A percentile compares a stretch with the other conserved stretches of the same genome.
Conservation (phyloP, 768 basidiomycete genomes). For the Fomitopsis pulvina region DNA sequence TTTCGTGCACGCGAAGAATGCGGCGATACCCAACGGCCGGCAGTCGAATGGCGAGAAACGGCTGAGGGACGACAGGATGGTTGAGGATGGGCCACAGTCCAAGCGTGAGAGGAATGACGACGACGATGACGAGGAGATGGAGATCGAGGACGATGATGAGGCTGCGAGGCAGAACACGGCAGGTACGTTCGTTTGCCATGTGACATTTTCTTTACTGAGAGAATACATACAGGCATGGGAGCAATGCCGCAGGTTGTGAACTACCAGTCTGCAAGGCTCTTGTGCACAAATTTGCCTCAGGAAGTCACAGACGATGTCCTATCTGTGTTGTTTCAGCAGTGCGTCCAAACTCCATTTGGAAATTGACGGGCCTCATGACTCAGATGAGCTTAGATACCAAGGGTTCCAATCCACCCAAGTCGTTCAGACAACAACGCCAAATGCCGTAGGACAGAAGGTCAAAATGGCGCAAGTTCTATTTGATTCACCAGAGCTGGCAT, state of each 20-base stretch:
- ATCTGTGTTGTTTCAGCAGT: conserved; percentile 89
- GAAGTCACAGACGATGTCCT: conserved; percentile 88
- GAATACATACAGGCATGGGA: conserved; percentile 15
- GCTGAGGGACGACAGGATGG: conserved; percentile 54
- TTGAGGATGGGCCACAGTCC: conserved; percentile 43
- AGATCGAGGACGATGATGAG: conserved; percentile 88
- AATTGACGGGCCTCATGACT: background rate
- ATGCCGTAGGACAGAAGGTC: conserved; percentile 53
- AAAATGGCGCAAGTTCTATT: conserved; percentile 82
- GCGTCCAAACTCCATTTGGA: conserved; percentile 28
- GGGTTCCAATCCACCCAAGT: conserved; percentile 74
- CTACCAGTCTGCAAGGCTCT: conserved; percentile 52
- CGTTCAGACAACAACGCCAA: conserved; percentile 60
- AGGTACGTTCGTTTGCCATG: conserved; percentile 8
- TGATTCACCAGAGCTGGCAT: conserved; percentile 67
- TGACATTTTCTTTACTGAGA: background rate
- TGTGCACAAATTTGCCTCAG: conserved; percentile 83
- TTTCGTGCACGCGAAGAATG: conserved; percentile 47
- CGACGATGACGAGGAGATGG: conserved; percentile 82
- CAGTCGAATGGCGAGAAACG: conserved; percentile 69
- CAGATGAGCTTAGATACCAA: conserved; percentile 52
- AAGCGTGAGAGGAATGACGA: conserved; percentile 69
- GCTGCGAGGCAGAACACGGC: conserved; percentile 22
- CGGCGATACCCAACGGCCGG: conserved; percentile 46
- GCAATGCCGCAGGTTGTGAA: conserved; percentile 43